phyloP scores from a whole-genome alignment of 2,329 filamentous ascomycete species.

The Epichloe sylvatica region DNA sequence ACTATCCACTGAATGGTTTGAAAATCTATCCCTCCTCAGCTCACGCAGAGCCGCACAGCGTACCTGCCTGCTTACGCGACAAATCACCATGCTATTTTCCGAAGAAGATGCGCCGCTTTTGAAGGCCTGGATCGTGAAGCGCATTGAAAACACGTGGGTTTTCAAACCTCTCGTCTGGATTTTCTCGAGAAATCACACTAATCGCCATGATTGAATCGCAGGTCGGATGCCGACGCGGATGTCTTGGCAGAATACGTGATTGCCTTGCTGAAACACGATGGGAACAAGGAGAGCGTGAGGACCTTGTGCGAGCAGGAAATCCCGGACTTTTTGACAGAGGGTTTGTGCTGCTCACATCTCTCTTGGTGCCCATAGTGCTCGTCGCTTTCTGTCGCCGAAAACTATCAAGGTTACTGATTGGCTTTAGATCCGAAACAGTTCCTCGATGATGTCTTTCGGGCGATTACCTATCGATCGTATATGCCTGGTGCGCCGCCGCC shows the following conservation, averaged over 20 bases:
- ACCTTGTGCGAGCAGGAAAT: slow-evolving; percentile 58
- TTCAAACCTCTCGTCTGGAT: neutral
- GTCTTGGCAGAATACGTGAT: slow-evolving; percentile 78
- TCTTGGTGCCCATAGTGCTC: neutral
- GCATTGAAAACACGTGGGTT: slow-evolving; percentile 59
- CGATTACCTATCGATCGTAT: slow-evolving; percentile 49
- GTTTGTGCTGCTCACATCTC: slow-evolving; percentile 21
- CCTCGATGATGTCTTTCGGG: slow-evolving; percentile 56
- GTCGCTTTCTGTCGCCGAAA: neutral
- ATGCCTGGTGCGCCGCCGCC: slow-evolving; percentile 36
- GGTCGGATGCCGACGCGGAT: slow-evolving; percentile 67
- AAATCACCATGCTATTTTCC: slow-evolving; percentile 40
- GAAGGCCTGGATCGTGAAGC: slow-evolving; percentile 65
- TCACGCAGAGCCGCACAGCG: neutral
- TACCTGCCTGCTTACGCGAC: neutral
- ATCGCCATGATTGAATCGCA: slow-evolving; percentile 17
- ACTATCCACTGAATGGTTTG: too few relatives aligned
- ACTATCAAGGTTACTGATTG: neutral
- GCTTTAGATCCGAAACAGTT: slow-evolving; percentile 33
- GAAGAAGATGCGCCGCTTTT: slow-evolving; percentile 49
- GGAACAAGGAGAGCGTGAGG: slow-evolving; percentile 48
- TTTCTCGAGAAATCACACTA: neutral
- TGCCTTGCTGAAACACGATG: slow-evolving; percentile 59
- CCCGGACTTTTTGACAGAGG: slow-evolving; percentile 56
- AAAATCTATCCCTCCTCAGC: neutral